A percentile compares a stretch with the other conserved stretches of the same genome.
These are phyloP conservation scores for Cinchona pubescens DNA, from an alignment of 257 asterid species.

Conservation along the genomic window DNA sequence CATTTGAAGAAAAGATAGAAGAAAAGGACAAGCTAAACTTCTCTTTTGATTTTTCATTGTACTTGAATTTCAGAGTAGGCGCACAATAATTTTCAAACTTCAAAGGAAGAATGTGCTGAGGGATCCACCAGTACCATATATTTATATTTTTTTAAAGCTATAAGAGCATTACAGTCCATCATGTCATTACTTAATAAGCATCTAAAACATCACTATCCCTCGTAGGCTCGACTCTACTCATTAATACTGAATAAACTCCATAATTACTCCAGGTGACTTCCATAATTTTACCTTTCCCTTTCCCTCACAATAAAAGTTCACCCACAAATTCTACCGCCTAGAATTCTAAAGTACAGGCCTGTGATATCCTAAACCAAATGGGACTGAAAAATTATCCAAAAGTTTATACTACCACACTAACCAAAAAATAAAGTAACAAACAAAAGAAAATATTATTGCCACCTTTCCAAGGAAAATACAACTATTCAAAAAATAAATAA, in stretches of 20 bases:
- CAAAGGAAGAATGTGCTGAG: background rate
- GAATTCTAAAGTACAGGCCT: too few species aligned
- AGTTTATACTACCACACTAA: background rate
- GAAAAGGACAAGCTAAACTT: background rate
- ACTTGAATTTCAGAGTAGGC: background rate
- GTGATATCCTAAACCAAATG: too few species aligned
- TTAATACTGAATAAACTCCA: background rate
- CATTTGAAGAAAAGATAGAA: background rate
- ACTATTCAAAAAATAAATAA: background rate
- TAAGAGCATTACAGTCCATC: conserved; percentile 3
- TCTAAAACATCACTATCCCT: background rate
- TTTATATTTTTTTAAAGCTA: too few species aligned
- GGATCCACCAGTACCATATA: background rate
- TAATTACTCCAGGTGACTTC: conserved; percentile 8
- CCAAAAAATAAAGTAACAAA: background rate
- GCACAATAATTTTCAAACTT: background rate
- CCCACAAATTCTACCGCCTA: too few species aligned
- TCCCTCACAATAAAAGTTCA: background rate
- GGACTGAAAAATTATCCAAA: too few species aligned
- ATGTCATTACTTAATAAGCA: background rate
- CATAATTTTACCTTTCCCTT: background rate
- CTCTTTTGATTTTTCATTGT: background rate
- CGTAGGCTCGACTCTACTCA: background rate
- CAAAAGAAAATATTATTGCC: background rate
- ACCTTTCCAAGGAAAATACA: background rate